Conservation (phyloP, 1,139 yeast species). For the Scheffersomyces stambukii region DNA sequence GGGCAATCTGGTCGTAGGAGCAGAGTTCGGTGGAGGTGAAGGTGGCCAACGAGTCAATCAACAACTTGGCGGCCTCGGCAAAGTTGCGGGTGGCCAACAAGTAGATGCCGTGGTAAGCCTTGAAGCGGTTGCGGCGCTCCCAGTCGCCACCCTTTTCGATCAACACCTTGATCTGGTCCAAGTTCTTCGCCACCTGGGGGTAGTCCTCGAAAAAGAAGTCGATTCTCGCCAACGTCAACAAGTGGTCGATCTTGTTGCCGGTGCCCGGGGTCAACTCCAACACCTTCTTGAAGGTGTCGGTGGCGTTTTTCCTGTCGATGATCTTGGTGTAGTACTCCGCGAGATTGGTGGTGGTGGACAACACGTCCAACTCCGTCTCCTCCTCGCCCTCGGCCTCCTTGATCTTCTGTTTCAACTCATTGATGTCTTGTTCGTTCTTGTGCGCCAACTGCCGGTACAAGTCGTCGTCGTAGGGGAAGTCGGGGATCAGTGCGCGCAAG, state of each 20-base stretch:
- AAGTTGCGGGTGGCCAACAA: conserved; percentile 83
- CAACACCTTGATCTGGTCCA: conserved; percentile 67
- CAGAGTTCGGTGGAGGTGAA: conserved; percentile 94
- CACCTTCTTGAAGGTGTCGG: conserved; percentile 67
- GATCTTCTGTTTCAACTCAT: conserved; percentile 57
- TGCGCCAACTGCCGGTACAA: conserved; percentile 48
- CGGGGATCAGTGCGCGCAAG: conserved; percentile 49
- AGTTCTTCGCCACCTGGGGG: conserved; percentile 61
- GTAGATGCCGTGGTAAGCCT: conserved; percentile 86
- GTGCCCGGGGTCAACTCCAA: conserved; percentile 78
- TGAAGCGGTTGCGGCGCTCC: conserved; percentile 95
- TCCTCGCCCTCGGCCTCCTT: conserved; percentile 79
- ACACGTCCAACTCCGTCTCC: conserved; percentile 83
- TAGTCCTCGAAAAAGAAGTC: conserved; percentile 87
- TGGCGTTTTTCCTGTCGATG: conserved; percentile 78
- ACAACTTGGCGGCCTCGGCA: conserved; percentile 71
- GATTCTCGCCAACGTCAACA: conserved; percentile 74
- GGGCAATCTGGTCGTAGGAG: conserved; percentile 85
- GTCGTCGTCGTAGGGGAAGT: conserved; percentile 54
- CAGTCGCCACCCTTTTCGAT: conserved; percentile 98
- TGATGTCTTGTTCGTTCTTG: conserved; percentile 53
- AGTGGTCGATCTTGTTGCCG: conserved; percentile 85
- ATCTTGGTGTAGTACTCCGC: conserved; percentile 87
- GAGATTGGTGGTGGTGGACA: conserved; percentile 70
- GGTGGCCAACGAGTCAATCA: conserved; percentile 90